Base-by-base conservation (phyloP, 2,329 filamentous ascomycete species). In the Nemania diffusa region DNA sequence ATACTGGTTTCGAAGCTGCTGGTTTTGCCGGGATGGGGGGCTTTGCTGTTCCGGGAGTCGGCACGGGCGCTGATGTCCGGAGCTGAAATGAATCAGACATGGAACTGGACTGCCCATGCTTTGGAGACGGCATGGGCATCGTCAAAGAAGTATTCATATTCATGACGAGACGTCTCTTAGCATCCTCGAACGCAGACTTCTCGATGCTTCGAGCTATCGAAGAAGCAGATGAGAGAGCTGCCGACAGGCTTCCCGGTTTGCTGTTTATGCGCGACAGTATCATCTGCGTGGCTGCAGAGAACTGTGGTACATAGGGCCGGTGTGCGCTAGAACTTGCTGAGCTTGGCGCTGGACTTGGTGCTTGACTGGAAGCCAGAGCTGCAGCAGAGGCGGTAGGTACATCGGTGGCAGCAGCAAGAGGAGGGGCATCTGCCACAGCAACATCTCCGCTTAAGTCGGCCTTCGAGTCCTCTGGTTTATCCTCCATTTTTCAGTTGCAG, bases 121-220 rank as follows among this genome's bases (percentile, higher is more conserved):
- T 57, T 1, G 51, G 17, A 8, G 46, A 53, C 57, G 74, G 79
- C 74, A 81, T 78, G 11, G 80, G 75, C 73, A 82, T 77, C 0
- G 78, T 79, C 62, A 80, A 73, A 5, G 79, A 79, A 0, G 78
- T 81, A 62, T 78, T 81, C 78, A 82, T 79, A 52, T 73, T 76
- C 73, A 79, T 79, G 1, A 82, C 73, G 0, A 82, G 74, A n/a
- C 80, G 77, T 56, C 79, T 73, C 72, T 78, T 81, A 7, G 78
- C 77, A 50, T 82, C 81, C 57, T 82, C 80, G 42, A 78, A 81
- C 0, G 75, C 74, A 0, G 79, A 74, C 34, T 76, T 71, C 32
- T 78, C 73, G 66, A 81, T 79, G 64, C 65, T 73, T 15, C 69
- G 69, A 3, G 76, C 74, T 3, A 76, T 69, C 0, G 75, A 74